Evolutionary conservation across 495 filamentous ascomycete genomes (phyloP).

Genomic region (Lophiotrema nucula): DNA sequence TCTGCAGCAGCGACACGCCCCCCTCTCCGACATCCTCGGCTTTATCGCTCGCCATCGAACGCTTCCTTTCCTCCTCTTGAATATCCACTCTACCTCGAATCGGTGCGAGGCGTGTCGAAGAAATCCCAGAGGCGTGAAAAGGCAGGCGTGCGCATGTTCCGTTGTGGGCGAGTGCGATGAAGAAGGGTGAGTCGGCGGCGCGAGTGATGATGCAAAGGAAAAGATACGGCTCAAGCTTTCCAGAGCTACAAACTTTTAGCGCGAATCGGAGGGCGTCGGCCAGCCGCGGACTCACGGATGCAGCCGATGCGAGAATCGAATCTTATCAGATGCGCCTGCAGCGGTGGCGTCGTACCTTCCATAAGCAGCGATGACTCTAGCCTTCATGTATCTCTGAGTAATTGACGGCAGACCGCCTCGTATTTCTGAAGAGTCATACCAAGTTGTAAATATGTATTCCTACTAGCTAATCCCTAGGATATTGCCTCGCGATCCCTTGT

Average conservation of each 20-base stretch:
- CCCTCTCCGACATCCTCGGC: slow-evolving; percentile 41
- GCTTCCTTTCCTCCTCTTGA: background rate
- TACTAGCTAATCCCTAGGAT: slow-evolving; percentile 7
- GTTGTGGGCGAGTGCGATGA: no score
- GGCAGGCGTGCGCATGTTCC: slow-evolving; percentile 23
- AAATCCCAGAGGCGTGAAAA: slow-evolving; percentile 18
- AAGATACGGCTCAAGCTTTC: background rate
- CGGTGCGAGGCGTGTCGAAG: slow-evolving; percentile 17
- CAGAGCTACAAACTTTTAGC: background rate
- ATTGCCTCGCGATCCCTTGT: slow-evolving; percentile 2
- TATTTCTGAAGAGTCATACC: slow-evolving; percentile 15
- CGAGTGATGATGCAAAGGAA: slow-evolving; percentile 18
- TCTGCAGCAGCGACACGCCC: slow-evolving; percentile 75
- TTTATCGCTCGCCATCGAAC: slow-evolving; percentile 39
- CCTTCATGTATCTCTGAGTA: slow-evolving; percentile 6
- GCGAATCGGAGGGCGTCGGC: background rate
- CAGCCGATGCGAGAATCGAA: no score
- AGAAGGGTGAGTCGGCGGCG: background rate
- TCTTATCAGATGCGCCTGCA: slow-evolving; percentile 25
- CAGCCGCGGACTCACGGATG: background rate
- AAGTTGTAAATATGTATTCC: slow-evolving; percentile 16
- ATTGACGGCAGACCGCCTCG: background rate
- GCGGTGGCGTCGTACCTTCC: background rate
- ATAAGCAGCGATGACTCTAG: slow-evolving; percentile 6
- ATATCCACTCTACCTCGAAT: slow-evolving; percentile 22